These are phyloP conservation scores for Tricladium varicosporioides DNA, from an alignment of 2,329 filamentous ascomycete species.

Conservation along the genomic window DNA sequence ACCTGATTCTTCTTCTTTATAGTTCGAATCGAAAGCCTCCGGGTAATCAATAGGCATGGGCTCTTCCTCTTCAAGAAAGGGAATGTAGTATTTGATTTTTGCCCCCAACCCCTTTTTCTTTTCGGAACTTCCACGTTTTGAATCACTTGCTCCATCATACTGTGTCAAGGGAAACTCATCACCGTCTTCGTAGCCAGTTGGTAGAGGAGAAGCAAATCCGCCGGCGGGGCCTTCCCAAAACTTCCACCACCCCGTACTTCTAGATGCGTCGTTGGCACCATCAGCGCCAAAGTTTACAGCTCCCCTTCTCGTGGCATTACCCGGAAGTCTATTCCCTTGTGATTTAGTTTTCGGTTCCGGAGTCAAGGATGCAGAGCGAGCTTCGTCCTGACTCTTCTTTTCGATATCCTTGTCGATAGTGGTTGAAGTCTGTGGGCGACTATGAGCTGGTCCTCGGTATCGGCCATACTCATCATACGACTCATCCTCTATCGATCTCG, in stretches of 20 bases:
- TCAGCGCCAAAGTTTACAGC: slow-evolving; percentile 21
- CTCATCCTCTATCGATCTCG: slow-evolving; percentile 23
- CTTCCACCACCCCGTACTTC: slow-evolving; percentile 49
- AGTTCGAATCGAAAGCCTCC: slow-evolving; percentile 59
- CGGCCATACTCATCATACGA: slow-evolving; percentile 31
- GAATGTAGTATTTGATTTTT: slow-evolving; percentile 47
- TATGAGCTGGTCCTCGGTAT: slow-evolving; percentile 19
- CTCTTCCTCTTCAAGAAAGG: slow-evolving; percentile 39
- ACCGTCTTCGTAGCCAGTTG: slow-evolving; percentile 50
- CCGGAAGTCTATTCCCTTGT: slow-evolving; percentile 19
- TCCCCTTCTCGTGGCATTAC: slow-evolving; percentile 24
- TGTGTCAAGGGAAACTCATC: slow-evolving; percentile 41
- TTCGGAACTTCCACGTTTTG: slow-evolving; percentile 5
- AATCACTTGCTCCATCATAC: slow-evolving; percentile 19
- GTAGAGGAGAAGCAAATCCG: slow-evolving; percentile 59
- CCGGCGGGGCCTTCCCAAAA: slow-evolving; percentile 65
- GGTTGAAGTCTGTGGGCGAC: slow-evolving; percentile 16
- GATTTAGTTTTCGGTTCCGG: slow-evolving; percentile 6
- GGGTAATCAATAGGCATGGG: slow-evolving; percentile 50
- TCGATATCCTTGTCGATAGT: slow-evolving; percentile 19
- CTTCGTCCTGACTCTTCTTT: slow-evolving; percentile 14
- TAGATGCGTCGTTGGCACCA: slow-evolving; percentile 15
- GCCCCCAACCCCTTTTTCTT: slow-evolving; percentile 50
- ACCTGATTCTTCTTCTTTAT: slow-evolving; percentile 58
- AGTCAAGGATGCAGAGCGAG: slow-evolving; percentile 14